Evolutionary conservation across 805 yeast species (phyloP).

Genomic region (Suhomyces pyralidae): DNA sequence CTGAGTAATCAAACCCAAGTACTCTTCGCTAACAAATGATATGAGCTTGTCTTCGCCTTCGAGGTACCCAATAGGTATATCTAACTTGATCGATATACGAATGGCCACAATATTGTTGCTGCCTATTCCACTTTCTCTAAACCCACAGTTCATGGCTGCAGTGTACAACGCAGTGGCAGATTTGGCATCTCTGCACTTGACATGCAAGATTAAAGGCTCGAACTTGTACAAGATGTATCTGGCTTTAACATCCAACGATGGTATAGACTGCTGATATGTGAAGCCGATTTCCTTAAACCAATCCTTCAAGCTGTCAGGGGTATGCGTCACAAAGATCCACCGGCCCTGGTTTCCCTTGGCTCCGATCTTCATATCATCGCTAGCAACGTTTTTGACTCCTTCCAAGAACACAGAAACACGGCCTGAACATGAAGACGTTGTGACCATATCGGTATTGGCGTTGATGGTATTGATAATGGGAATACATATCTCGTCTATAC

Average conservation of each 20-base stretch:
- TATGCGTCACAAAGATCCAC: slow-evolving; percentile 82
- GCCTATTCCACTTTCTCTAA: slow-evolving; percentile 84
- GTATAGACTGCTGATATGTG: slow-evolving; percentile 6
- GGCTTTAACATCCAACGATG: slow-evolving; percentile 16
- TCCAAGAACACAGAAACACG: slow-evolving; percentile 79
- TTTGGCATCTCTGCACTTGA: slow-evolving; percentile 62
- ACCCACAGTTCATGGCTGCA: slow-evolving; percentile 80
- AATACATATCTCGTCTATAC: slow-evolving; percentile 69
- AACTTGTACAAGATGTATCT: slow-evolving; percentile 72
- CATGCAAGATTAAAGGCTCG: slow-evolving; percentile 83
- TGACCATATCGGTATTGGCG: slow-evolving; percentile 62
- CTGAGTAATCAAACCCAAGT: slow-evolving; percentile 49
- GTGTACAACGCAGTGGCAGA: slow-evolving; percentile 63
- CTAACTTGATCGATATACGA: slow-evolving; percentile 69
- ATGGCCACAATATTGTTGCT: slow-evolving; percentile 74
- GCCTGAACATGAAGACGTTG: slow-evolving; percentile 88
- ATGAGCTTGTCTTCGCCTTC: slow-evolving; percentile 25
- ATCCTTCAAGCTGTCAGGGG: slow-evolving; percentile 41
- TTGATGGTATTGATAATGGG: slow-evolving; percentile 74
- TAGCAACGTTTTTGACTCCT: slow-evolving; percentile 48
- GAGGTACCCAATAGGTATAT: slow-evolving; percentile 69
- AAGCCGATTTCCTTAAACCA: slow-evolving; percentile 46
- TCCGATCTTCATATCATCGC: slow-evolving; percentile 47
- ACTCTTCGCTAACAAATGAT: slow-evolving; percentile 49
- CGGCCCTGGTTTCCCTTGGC: slow-evolving; percentile 84